Percentiles rank a stretch among this genome's conserved stretches.
phyloP scores from a whole-genome alignment of 1,284 basidiomycete species.

The Hemileia vastatrix region DNA sequence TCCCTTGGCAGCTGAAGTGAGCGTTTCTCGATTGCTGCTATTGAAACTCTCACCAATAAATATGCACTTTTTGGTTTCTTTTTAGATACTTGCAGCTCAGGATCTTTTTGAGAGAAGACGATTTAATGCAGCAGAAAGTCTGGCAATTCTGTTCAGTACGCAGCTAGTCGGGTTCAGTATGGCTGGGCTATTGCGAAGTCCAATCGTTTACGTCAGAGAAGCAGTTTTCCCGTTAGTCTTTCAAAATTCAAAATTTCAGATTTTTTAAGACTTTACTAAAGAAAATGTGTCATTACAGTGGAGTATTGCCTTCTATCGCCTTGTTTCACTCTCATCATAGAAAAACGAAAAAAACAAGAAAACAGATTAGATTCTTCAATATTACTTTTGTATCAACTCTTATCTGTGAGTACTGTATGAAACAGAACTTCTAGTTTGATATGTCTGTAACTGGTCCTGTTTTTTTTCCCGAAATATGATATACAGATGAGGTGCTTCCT shows the following conservation, averaged over 20 bases:
- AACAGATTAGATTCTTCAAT: constrained; percentile 16
- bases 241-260: too few species aligned
- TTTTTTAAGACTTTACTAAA: too few species aligned
- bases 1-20: constrained; percentile 20
- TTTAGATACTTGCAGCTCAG: constrained; percentile 20
- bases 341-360: constrained; percentile 1
- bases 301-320: constrained; percentile 13
- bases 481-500: constrained; percentile 16
- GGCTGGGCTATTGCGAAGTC: constrained; percentile 12
- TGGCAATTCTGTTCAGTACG: constrained; percentile 23
- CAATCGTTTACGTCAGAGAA: constrained; percentile 5
- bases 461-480: too few species aligned
- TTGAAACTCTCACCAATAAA: background rate
- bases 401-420: constrained; percentile 6
- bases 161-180: constrained; percentile 19
- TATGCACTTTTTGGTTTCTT: too few species aligned
- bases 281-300: too few species aligned
- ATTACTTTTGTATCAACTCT: constrained; percentile 6
- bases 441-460: too few species aligned
- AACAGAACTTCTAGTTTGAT: too few species aligned
- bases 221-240: constrained; percentile 16
- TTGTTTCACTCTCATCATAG: constrained; percentile 21
- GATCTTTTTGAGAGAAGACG: constrained; percentile 21
- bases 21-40: background rate
- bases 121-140: constrained; percentile 19